Evolutionary conservation across 805 yeast genomes (phyloP).

Genomic region (Pichia occidentalis): DNA sequence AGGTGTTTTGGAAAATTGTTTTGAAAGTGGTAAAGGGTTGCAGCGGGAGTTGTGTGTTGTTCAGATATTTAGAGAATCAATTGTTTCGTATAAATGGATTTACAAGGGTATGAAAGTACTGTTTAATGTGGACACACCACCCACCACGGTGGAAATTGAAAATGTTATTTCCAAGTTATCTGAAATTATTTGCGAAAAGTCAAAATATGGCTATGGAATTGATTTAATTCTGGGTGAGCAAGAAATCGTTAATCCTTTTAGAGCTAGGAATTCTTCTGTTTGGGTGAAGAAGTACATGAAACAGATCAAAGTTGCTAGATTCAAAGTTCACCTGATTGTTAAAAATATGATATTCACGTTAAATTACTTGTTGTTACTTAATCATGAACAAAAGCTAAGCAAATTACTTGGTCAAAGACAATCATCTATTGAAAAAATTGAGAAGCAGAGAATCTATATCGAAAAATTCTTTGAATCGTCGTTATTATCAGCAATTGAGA

Average conservation of each 20-base stretch:
- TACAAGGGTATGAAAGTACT: constrained; percentile 35
- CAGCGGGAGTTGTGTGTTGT: constrained; percentile 41
- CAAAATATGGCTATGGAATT: constrained; percentile 24
- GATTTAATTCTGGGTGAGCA: constrained; percentile 19
- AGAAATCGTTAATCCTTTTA: constrained; percentile 14
- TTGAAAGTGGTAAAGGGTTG: constrained; percentile 25
- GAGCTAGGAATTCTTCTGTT: constrained; percentile 15
- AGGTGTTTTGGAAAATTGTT: constrained; percentile 31
- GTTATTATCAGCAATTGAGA: constrained; percentile 32
- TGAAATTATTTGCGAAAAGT: constrained; percentile 27
- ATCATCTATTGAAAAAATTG: constrained; percentile 26
- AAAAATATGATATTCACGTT: constrained; percentile 45
- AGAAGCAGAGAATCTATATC: constrained; percentile 27
- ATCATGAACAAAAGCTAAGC: constrained; percentile 33
- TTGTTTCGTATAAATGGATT: constrained; percentile 39
- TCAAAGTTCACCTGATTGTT: constrained; percentile 30
- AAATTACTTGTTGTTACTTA: constrained; percentile 39
- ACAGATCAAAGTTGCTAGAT: constrained; percentile 25
- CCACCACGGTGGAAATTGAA: constrained; percentile 30
- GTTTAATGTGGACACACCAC: constrained; percentile 30
- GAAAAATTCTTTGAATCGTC: constrained; percentile 32
- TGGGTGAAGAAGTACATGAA: constrained; percentile 19
- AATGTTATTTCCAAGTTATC: constrained; percentile 23
- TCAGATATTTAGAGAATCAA: constrained; percentile 40
- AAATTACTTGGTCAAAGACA: constrained; percentile 26